These are phyloP conservation scores for Zygoascus sp. DNA, from an alignment of 1,139 yeast genomes.

Conservation along the genomic window DNA sequence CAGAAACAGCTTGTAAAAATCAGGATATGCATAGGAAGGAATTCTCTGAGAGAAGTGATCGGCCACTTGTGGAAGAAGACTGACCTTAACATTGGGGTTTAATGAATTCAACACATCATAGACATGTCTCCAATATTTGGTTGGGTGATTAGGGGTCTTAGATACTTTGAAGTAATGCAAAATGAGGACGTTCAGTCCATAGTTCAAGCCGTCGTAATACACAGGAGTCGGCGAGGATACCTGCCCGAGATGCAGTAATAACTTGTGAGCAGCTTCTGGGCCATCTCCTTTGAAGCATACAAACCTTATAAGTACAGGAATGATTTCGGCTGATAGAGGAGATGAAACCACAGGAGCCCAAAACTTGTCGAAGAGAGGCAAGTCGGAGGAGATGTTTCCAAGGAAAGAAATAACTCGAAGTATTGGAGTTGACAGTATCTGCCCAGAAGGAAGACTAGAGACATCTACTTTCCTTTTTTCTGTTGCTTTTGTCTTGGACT, in stretches of 20 bases:
- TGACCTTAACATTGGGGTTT: constrained; percentile 15
- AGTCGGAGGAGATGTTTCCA: constrained; percentile 4
- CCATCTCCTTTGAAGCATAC: constrained; percentile 12
- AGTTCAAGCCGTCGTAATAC: constrained; percentile 16
- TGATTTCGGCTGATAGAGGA: constrained; percentile 18
- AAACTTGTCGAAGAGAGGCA: constrained; percentile 15
- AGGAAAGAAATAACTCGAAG: constrained; percentile 6
- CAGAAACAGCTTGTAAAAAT: constrained; percentile 23
- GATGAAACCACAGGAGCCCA: constrained; percentile 18
- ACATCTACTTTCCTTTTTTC: neutral
- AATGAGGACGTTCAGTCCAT: constrained; percentile 21
- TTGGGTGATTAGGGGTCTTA: constrained; percentile 9
- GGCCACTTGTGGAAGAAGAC: constrained; percentile 19
- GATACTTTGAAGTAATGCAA: constrained; percentile 10
- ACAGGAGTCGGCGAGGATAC: constrained; percentile 7
- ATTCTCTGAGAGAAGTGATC: constrained; percentile 19
- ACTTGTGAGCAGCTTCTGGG: constrained; percentile 13
- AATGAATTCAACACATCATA: constrained; percentile 17
- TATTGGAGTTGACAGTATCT: neutral
- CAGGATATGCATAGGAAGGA: constrained; percentile 20
- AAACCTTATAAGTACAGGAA: constrained; percentile 19
- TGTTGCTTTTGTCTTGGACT: neutral
- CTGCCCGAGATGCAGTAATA: constrained; percentile 16
- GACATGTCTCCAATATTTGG: constrained; percentile 18
- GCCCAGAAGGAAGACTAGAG: neutral